Evolutionary conservation across 2,329 filamentous ascomycete genomes (phyloP), one percentile per base, ranked within the genome.

Genomic region (Fusarium sp.): DNA sequence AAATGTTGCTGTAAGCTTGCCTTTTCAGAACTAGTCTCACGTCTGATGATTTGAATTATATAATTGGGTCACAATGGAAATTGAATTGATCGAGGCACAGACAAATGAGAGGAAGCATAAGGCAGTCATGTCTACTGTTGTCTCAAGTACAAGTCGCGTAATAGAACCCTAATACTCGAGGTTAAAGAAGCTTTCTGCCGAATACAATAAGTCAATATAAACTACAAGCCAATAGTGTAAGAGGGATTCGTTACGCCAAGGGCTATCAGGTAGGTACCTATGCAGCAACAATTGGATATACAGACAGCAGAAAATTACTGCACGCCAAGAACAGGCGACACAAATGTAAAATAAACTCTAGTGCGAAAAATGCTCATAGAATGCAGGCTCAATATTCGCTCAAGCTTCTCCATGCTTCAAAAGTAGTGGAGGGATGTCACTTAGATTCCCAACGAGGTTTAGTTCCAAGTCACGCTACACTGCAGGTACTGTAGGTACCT

Each of bases 401-500:
- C 60, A 65, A 44, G 39, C 31, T 46, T 50, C 54, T 58, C 44
- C 8, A 26, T 24, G 29, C 50, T 59, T 35, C 33, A 20, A 59
- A 41, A 29, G 39, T 44, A 50, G 60, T 65, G 64, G 64, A 71
- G 68, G 68, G 44, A 48, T 71, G 46, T 66, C 68, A 61, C 63
- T 48, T 31, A 65, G 46, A 52, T 65, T 46, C 62, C 60, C 24
- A 42, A 65, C 48, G 26, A 21, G 57, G 72, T 15, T 54, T 74
- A 74, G 72, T 31, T 23, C 20, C 16, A 35, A 59, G 70, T 72
- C 70, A 74, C 68, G 70, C 72, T 68, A 66, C 63, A 65, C 61
- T 68, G 60, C 56, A 59, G 63, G 68, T 66, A 60, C 62, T 66
- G 58, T 61, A 63, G 56, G 41, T 57, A 67, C 54, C 48, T 63